Evolutionary conservation across 306 rosid genomes (phyloP).

Genomic region (Vigna reflexopilosa): DNA sequence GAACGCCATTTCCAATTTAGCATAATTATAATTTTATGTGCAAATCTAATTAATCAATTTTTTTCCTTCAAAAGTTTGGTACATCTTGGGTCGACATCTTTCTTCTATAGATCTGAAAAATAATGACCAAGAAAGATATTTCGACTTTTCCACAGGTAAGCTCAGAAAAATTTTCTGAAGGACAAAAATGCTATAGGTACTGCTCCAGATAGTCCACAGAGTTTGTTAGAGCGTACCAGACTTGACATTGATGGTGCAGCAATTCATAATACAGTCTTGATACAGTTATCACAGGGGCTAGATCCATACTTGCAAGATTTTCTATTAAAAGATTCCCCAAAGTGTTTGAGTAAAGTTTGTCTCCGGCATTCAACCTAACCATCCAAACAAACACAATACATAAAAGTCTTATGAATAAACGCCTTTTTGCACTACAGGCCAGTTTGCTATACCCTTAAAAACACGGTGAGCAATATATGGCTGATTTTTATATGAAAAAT

Average conservation of each 20-base stretch:
- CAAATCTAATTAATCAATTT: background rate
- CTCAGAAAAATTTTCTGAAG: conserved; percentile 10
- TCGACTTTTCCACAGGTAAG: conserved; percentile 27
- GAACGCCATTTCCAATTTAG: conserved; percentile 2
- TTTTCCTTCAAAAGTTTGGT: background rate
- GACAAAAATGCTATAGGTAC: background rate
- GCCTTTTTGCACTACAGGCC: conserved; percentile 8
- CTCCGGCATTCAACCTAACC: conserved; percentile 84
- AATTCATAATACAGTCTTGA: conserved; percentile 59
- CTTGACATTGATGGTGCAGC: conserved; percentile 29
- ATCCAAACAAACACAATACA: conserved; percentile 33
- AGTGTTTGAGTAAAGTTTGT: conserved; percentile 80
- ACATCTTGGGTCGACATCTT: conserved; percentile 27
- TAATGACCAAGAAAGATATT: conserved; percentile 13
- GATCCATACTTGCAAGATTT: conserved; percentile 77
- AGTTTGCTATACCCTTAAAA: conserved; percentile 10
- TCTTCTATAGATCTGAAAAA: background rate
- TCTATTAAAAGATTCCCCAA: conserved; percentile 82
- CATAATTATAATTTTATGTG: background rate
- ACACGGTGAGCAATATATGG: background rate
- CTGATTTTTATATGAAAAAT: background rate
- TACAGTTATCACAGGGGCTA: conserved; percentile 91
- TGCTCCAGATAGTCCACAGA: conserved; percentile 15
- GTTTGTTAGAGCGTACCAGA: conserved; percentile 33
- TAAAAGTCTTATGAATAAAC: background rate